Evolutionary conservation across 495 filamentous ascomycete genomes (phyloP).

Genomic region (Trichocladium uniseriatum): DNA sequence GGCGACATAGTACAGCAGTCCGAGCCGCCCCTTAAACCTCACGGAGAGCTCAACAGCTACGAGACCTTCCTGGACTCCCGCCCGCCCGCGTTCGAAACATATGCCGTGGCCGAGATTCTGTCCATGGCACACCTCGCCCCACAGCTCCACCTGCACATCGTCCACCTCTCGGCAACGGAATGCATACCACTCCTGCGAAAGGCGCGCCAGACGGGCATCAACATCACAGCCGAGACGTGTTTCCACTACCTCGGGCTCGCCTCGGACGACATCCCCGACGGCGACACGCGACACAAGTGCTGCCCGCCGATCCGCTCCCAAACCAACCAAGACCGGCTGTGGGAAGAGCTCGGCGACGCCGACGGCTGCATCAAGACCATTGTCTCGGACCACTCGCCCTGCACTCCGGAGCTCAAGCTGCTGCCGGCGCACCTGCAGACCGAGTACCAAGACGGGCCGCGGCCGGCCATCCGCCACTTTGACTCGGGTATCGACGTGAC

Average conservation of each 20-base stretch:
- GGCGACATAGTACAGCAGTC: slow-evolving; percentile 70
- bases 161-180: slow-evolving; percentile 87
- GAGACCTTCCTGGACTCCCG: slow-evolving; percentile 87
- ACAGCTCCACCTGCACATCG: slow-evolving; percentile 80
- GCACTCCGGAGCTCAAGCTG: slow-evolving; percentile 88
- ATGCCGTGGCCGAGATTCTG: slow-evolving; percentile 79
- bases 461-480: slow-evolving; percentile 29
- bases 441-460: slow-evolving; percentile 18
- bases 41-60: slow-evolving; percentile 71
- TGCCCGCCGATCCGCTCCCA: slow-evolving; percentile 87
- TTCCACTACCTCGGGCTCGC: slow-evolving; percentile 95
- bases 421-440: slow-evolving; percentile 55
- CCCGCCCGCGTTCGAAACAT: slow-evolving; percentile 83
- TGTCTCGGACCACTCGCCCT: slow-evolving; percentile 95
- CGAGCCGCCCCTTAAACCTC: slow-evolving; percentile 60
- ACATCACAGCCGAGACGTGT: slow-evolving; percentile 95
- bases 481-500: slow-evolving; percentile 43
- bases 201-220: slow-evolving; percentile 68
- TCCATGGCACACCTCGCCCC: slow-evolving; percentile 73
- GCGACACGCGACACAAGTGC: slow-evolving; percentile 95
- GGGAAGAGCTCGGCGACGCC: slow-evolving; percentile 63
- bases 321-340: slow-evolving; percentile 78
- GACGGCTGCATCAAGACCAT: slow-evolving; percentile 84
- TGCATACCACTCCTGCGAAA: slow-evolving; percentile 81
- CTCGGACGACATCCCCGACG: slow-evolving; percentile 74